Evolutionary conservation across 176 grass and related monocot species (phyloP), one percentile per base, ranked within the genome.

Genomic region (Zoysia japonica): DNA sequence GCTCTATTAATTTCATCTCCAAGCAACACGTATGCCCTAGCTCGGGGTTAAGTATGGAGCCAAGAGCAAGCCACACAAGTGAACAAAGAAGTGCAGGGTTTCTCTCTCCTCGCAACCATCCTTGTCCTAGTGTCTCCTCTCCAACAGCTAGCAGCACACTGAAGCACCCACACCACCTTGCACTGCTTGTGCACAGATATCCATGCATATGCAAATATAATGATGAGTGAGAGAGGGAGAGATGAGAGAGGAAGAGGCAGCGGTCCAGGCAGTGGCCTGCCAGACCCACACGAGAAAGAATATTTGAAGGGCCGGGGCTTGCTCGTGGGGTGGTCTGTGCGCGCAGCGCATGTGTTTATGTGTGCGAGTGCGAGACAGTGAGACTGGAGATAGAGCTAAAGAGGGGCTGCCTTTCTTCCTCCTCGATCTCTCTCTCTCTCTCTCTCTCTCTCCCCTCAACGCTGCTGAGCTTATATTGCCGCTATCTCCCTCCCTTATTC

Each of bases 151-250:
- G 44, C 68, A 67, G 5, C 13, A 56, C 62, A 60, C 62, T 80
- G 47, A 72, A 67, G 77, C 66, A 60, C 87, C 59, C 65, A 79
- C 79, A 75, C 69, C 63, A 17, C 52, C 50, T 77, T 76, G 57
- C 74, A 28, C 28, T 28, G 28, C 28, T 28, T 28, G 28, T 28
- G 28, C 28, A 85, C 84, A 82, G 49, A 83, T 81, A 85, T 65
- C 87, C 65, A 81, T 84, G 87, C 78, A 61, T 78, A 77, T 80
- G 79, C 83, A 90, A 86, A 85, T 96, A 86, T 82, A 90, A 88
- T 85, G 71, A 90, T 92, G 79, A 84, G 85, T 79, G 80, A 79
- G 84, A 86, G 61, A 84, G 48, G 77, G 65, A 61, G 57, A 42
- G 16, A 76, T 28, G 49, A 66, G 45, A 73, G 57, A 86, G 67